Evolutionary conservation across 805 yeast species (phyloP), one percentile per base, ranked within the genome.

Genomic region (Novakomyces olei): DNA sequence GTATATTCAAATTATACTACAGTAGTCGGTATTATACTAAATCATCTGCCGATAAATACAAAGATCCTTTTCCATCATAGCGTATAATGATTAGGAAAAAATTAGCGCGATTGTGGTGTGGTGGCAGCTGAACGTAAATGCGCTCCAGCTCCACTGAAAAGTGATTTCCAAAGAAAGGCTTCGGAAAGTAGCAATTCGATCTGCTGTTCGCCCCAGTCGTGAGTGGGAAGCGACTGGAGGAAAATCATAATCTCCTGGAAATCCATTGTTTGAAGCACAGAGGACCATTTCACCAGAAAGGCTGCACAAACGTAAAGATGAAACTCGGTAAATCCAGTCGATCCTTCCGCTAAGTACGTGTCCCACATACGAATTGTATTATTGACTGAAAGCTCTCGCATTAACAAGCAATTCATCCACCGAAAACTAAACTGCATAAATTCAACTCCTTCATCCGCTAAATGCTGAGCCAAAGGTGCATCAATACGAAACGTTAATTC

Each of bases 281-380:
- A 70, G 39, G 88, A 70, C 72, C 92, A 88, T 46, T 79, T 73
- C 38, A 81, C 76, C 42, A 88, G 58, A 47, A 85, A 88, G 15
- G 98, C 96, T 15, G 96, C 94, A 54, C 98, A 88, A 3, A 88
- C 98, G 50, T 85, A 88, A 5, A 88, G 79, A 50, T 88, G 98
- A 54, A 88, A 88, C 45, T 72, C 80, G 44, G 77, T 78, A 48
- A 88, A 80, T 2, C 92, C 92, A 29, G 63, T 62, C 10, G 61
- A 40, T 4, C 64, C 66, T 38, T 59, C 64, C 3, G 62, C 50
- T 41, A 69, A 47, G 50, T 88, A 88, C 0, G 98, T 83, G 48
- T 88, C 98, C 96, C 98, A 88, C 92, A 88, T 85, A 36, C 98
- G 62, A 15, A 83, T 71, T 4, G 83, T 76, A 38, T 79, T 66